Percentiles rank a stretch among this genome's conserved stretches.
Conservation (phyloP, 2,329 filamentous ascomycete species). For the Ophiosphaerella narmari region DNA sequence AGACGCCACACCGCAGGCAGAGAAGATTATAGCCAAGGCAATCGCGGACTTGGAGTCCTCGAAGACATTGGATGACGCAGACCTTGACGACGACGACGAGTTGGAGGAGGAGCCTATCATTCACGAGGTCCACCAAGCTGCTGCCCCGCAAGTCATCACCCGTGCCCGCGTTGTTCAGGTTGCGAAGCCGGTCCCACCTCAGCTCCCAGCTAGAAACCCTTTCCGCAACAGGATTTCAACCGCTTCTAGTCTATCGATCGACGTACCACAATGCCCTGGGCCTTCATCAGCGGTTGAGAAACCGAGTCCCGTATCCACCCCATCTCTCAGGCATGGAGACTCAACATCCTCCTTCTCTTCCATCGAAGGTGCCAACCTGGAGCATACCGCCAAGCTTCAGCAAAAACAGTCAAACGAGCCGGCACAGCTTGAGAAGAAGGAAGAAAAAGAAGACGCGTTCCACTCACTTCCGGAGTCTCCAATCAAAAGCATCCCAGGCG, state of each 20-base stretch:
- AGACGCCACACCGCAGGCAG: conserved; percentile 19
- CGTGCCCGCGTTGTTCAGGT: conserved; percentile 85
- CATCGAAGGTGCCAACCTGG: conserved; percentile 36
- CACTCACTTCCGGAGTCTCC: conserved; percentile 48
- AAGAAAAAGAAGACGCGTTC: conserved; percentile 47
- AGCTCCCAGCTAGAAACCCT: conserved; percentile 77
- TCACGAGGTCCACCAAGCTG: conserved; percentile 68
- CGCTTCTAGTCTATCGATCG: conserved; percentile 33
- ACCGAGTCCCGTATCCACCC: conserved; percentile 39
- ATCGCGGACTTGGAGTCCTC: conserved; percentile 26
- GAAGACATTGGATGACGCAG: conserved; percentile 45
- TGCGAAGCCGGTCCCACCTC: conserved; percentile 76
- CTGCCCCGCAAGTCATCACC: conserved; percentile 69
- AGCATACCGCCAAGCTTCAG: conserved; percentile 32
- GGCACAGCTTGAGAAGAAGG: conserved; percentile 18
- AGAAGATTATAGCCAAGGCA: conserved; percentile 8
- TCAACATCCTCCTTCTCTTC: conserved; percentile 41
- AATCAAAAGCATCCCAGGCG: conserved; percentile 37
- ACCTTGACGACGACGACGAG: conserved; percentile 52
- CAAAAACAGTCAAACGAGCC: conserved; percentile 26
- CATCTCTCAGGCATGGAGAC: conserved; percentile 42
- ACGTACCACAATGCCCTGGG: conserved; percentile 19
- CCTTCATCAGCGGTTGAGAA: conserved; percentile 29
- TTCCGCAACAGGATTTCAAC: conserved; percentile 53
- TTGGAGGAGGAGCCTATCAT: conserved; percentile 68